A percentile compares a stretch with the other conserved stretches of the same genome.
Evolutionary conservation across 1,139 yeast species (phyloP).

Genomic region (Pichiaceae sp.): DNA sequence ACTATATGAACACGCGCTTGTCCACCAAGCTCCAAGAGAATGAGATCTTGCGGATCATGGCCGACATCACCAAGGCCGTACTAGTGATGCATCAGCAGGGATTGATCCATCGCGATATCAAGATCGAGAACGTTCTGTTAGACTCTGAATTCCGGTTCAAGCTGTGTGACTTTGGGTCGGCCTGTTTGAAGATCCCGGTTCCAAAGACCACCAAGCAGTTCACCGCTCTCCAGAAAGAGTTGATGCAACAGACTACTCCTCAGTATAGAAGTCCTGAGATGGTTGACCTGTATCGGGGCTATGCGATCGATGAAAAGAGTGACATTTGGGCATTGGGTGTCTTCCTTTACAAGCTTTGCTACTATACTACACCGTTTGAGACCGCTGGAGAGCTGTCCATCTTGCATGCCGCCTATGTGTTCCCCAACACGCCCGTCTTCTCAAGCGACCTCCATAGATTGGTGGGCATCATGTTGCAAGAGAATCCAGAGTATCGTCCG

Average conservation of each 20-base stretch:
- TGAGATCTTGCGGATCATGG: constrained; percentile 60
- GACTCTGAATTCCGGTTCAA: constrained; percentile 47
- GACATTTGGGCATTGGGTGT: constrained; percentile 86
- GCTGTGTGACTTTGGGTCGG: constrained; percentile 73
- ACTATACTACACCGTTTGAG: constrained; percentile 78
- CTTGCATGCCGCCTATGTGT: constrained; percentile 50
- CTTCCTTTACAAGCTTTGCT: constrained; percentile 66
- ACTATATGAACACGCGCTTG: constrained; percentile 64
- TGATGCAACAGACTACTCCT: constrained; percentile 71
- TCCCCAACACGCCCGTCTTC: constrained; percentile 41
- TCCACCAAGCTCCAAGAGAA: constrained; percentile 53
- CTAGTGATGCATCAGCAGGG: constrained; percentile 63
- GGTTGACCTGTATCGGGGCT: constrained; percentile 61
- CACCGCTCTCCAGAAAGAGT: constrained; percentile 53
- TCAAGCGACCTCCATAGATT: constrained; percentile 48
- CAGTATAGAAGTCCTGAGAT: constrained; percentile 80
- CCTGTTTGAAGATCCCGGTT: constrained; percentile 51
- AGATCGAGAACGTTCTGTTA: constrained; percentile 69
- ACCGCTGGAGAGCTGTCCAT: constrained; percentile 64
- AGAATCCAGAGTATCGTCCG: constrained; percentile 74
- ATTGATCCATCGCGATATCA: constrained; percentile 67
- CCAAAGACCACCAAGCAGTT: constrained; percentile 60
- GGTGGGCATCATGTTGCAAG: constrained; percentile 54
- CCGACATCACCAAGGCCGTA: constrained; percentile 58
- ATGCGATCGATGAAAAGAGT: constrained; percentile 66